Evolutionary conservation across 192 early-diverging fungal species (phyloP), one percentile per base, ranked within the genome.

Genomic region (Backusella tuberculispora): DNA sequence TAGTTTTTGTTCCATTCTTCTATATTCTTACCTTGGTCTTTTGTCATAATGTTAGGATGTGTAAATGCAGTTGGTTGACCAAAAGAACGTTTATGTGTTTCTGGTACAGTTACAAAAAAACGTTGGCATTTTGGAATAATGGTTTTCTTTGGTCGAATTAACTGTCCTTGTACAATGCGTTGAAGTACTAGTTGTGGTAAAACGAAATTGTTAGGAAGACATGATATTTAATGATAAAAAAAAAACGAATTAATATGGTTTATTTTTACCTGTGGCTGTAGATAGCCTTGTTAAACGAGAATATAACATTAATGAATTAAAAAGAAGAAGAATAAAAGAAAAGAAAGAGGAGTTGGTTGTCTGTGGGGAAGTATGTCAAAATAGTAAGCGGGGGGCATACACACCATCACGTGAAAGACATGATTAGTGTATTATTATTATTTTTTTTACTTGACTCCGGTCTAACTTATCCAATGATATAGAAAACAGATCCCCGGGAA

Each of bases 61-160:
- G 93, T 94, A 40, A 88, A 78, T 60, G 88, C 89, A 5, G 92
- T 89, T 9, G 95, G 93, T 78, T 98, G 97, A 9, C 97, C 97
- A 77, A 66, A 82, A 5, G 77, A 77, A 3, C 74, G 46, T 42
- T 50, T 19, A 41, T 78, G 77, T 26, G 72, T 78, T 5, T 73
- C 77, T 47, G 77, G 77, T 5, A 66, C 43, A 26, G 73, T 66
- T 41, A 19, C 26, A 74, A 41, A 67, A n/a, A 43, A 67, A 5
- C 66, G 37, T 24, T 67, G 66, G 21, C 66, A 67, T 40, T 37
- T 38, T 42, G 66, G 66, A 67, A 38, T 37, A 67, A 67, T 41
- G n/a, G 66, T 10, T 34, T 34, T 34, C n/a, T 19, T 40, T 7
- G 41, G 17, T 3, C 66, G 66, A 67, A 60, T 41, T n/a, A 67